Evolutionary conservation across 1,139 yeast genomes (phyloP), one percentile per base, ranked within the genome.

Genomic region (Debaryomyces fabryi): DNA sequence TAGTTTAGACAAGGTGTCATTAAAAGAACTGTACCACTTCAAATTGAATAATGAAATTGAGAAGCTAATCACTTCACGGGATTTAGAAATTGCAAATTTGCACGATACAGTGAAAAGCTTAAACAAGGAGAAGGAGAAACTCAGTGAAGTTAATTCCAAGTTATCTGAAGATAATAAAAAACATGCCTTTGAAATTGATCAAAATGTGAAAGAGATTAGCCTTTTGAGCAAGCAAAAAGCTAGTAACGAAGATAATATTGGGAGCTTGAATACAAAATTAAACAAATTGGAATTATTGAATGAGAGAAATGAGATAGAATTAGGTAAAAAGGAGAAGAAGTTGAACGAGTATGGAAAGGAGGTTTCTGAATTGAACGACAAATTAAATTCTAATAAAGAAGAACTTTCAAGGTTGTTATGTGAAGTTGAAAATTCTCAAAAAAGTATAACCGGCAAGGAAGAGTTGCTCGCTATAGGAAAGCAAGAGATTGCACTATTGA

Each of bases 21-120:
- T 62, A 36, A 64, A 62, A 37, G 52, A 57, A 39, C 59, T 64
- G 15, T 65, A 62, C 50, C 63, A 67, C 9, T 63, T 62, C 54
- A 63, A 64, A 41, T 60, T 69, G 52, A 71, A 68, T 49, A 48
- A 52, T 12, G 63, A 65, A 48, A 58, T 72, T 44, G 76, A 72
- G 51, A 58, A 53, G 34, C 50, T 68, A 36, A 57, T 66, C 12
- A 64, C 65, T 2, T 58, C 58, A n/a, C 62, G 65, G 49, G 73
- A 69, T 47, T 49, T 54, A 20, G 56, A 57, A 44, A 62, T 64
- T 35, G 50, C 57, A 23, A 45, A 46, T 23, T 51, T 60, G 42
- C 49, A 52, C 24, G 33, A 37, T 13, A 34, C 35, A 6, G 40
- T 54, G 10, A 42, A 46, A 1, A 37, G 40, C 7, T 47, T 55